Base-by-base conservation (phyloP, 805 yeast species). In the Candida chauliodis region DNA sequence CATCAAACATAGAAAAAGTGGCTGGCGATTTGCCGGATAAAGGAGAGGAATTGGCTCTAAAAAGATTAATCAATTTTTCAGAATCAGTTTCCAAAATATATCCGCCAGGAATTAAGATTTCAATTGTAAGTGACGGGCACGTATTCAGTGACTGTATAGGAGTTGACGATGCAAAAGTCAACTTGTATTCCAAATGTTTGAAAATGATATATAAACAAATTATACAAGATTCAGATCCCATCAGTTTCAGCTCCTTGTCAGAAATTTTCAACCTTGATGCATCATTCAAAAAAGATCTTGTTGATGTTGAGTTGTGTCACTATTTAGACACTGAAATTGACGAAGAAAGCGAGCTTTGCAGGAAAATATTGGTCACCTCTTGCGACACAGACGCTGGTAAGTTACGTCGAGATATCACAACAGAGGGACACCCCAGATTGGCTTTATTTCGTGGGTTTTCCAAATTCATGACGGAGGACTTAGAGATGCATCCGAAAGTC, bases 141-240 rank as follows among this genome's bases (percentile, higher is more conserved):
- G 84, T 78, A 11, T 78, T 78, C 52, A 73, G 80, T 40, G 83
- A 78, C 51, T 78, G 83, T 46, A 51, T 78, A 51, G 81, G 79
- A 24, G 82, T 77, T 23, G 78, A 75, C 51, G 84, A 78, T 50
- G 64, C 63, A 27, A 64, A 66, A 36, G 82, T 78, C 26, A 74
- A 73, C 47, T 47, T 38, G 8, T 78, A 76, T 46, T 73, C 78
- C 1, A 49, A 45, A 4, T 61, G 65, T 21, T 63, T 78, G 41
- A 69, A 67, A 44, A 51, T 52, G n/a, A 50, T 78, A 8, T 75
- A 75, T 46, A 35, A 50, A n/a, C 48, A 43, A 5, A 44, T 71
- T 22, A 56, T 60, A 34, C 53, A 51, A 8, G 66, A 44, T 26
- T 44, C 41, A 30, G 41, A 47, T 14, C 41, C 45, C n/a, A 56